Base-by-base conservation (phyloP, 2,329 filamentous ascomycete species). In the Gnomoniopsis smithogilvyi region DNA sequence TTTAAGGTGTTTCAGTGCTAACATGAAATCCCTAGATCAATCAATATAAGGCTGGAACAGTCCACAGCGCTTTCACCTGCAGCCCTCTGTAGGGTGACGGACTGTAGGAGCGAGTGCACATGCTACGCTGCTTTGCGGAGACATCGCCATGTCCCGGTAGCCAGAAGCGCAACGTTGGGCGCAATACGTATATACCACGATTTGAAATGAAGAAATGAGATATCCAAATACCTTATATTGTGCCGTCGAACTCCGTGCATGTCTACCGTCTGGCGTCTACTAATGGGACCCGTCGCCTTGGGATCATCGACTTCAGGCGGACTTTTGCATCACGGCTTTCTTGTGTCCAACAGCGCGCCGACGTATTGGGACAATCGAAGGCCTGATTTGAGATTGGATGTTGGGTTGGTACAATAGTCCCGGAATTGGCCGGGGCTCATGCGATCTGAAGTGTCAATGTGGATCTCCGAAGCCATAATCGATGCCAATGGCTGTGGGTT, bases 61-160 rank as follows among this genome's bases (percentile, higher is more conserved):
- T 63, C 11, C 62, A 53, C 19, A 60, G 56, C 15, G 60, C 62
- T 14, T 63, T 63, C 51, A 62, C 59, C 15, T 63, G 62, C 46
- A 41, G 50, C 21, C 53, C 60, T 1, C 51, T 61, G n/a, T 36
- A 43, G 6, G 15, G 30, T 38, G 17, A 38, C 19, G 41, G 14
- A 10, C 41, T 19, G 41, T 17, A 19, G 17, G 8, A 19, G 12
- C 19, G n/a, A 19, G 19, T 12, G 17, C 36, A n/a, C 14, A 3
- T 41, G 12, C 36, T 41, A 7, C 3, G 12, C 17, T 4, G 6
- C 15, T 3, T 41, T 41, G 15, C 11, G 14, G 14, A 41, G 14
- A 12, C 14, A n/a, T 41, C 17, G 4, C 17, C 15, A 30, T 30
- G 26, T 8, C 26, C 4, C 4, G 26, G 26, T 8, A 30, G 26